Evolutionary conservation across 2,329 filamentous ascomycete genomes (phyloP).

Genomic region (Pseudogymnoascus sp.): DNA sequence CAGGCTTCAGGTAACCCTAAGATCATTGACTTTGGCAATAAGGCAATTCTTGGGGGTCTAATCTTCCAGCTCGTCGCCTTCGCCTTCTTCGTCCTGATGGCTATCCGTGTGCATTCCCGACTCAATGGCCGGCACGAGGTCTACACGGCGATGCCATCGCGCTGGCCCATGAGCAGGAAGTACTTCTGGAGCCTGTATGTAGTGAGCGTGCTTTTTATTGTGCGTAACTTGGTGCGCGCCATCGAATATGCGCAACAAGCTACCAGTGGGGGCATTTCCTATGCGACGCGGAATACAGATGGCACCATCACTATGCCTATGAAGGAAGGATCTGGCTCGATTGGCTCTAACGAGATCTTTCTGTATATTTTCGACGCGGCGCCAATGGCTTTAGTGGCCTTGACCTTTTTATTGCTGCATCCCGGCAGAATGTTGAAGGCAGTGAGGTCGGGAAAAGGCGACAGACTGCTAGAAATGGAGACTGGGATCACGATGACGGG

Average conservation of each 20-base stretch:
- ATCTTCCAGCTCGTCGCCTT: conserved; percentile 45
- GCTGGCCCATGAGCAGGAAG: not conserved
- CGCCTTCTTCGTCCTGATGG: conserved; percentile 37
- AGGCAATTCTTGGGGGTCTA: conserved; percentile 41
- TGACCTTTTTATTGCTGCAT: not conserved
- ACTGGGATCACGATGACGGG: conserved; percentile 33
- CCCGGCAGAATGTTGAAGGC: not conserved
- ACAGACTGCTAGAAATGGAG: conserved; percentile 35
- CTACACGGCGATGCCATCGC: not conserved
- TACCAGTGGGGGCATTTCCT: not conserved
- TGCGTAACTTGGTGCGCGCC: conserved; percentile 11
- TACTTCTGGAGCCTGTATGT: conserved; percentile 1
- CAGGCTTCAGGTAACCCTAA: conserved; percentile 1
- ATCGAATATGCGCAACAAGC: not conserved
- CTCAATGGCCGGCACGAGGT: not conserved
- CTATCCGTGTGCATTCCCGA: not conserved
- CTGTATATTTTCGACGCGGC: conserved; percentile 10
- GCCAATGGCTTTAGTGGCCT: not conserved
- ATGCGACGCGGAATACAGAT: not conserved
- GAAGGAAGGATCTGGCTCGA: not conserved
- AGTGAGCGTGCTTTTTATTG: not conserved
- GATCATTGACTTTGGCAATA: conserved; percentile 30
- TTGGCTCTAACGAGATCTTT: conserved; percentile 5
- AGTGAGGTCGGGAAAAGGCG: conserved; percentile 18
- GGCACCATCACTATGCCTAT: not conserved